Percentiles rank a stretch among this genome's conserved stretches.
These are phyloP conservation scores for Beta lomatogona DNA, from an alignment of 179 eudicot genomes.

Conservation along the genomic window DNA sequence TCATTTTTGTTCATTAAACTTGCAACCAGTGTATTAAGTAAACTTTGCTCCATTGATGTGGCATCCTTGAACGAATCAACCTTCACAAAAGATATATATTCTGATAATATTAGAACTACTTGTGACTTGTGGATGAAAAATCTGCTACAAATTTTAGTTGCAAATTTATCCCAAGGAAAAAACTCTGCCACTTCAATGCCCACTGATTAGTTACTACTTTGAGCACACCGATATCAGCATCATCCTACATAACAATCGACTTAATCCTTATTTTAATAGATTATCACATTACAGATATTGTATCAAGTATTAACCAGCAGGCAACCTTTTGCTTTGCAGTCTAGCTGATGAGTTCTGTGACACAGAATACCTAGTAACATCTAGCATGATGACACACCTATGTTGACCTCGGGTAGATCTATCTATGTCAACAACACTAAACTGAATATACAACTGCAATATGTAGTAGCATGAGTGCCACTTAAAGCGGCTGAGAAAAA, in stretches of 20 bases:
- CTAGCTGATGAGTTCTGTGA: neutral
- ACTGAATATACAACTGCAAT: neutral
- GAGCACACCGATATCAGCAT: neutral
- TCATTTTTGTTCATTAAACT: constrained; percentile 59
- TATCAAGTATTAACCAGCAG: neutral
- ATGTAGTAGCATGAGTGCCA: neutral
- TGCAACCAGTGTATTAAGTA: constrained; percentile 56
- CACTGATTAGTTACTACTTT: neutral
- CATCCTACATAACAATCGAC: neutral
- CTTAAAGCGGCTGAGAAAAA: neutral
- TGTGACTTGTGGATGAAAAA: neutral
- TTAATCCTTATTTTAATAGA: neutral
- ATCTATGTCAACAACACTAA: neutral
- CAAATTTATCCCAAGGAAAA: no score
- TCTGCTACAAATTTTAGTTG: no score
- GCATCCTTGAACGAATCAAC: constrained; percentile 44
- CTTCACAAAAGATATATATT: constrained; percentile 34
- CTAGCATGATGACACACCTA: neutral
- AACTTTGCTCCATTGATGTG: constrained; percentile 42
- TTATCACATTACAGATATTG: neutral
- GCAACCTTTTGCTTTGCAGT: neutral
- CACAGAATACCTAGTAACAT: neutral
- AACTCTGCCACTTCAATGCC: no score
- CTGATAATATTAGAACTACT: neutral
- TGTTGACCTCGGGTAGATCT: neutral